Percentiles rank a stretch among this genome's conserved stretches.
Evolutionary conservation across 2,329 filamentous ascomycete species (phyloP).

Genomic region (Arachnomyces sp.): DNA sequence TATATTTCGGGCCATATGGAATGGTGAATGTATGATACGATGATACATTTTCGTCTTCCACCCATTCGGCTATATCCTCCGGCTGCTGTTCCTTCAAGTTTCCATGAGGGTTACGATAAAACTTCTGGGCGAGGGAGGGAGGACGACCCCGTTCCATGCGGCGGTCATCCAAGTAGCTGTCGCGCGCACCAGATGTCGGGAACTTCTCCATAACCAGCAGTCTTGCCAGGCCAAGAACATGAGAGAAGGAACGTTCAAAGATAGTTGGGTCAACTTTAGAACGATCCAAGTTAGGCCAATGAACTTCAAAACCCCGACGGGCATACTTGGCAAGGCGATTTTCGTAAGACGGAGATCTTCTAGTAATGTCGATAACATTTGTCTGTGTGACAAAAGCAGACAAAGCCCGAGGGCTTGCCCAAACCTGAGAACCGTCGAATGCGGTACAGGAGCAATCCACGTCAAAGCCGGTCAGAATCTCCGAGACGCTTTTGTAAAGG

Average conservation of each 20-base stretch:
- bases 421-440: slow-evolving; percentile 74
- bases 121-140: slow-evolving; percentile 38
- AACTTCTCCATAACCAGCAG: slow-evolving; percentile 72
- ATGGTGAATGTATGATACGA: slow-evolving; percentile 64
- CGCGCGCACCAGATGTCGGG: slow-evolving; percentile 59
- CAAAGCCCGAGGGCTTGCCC: slow-evolving; percentile 65
- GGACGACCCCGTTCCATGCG: slow-evolving; percentile 66
- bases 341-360: slow-evolving; percentile 79
- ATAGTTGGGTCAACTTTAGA: slow-evolving; percentile 76
- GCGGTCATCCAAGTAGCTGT: slow-evolving; percentile 61
- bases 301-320: slow-evolving; percentile 74
- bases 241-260: slow-evolving; percentile 69
- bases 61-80: slow-evolving; percentile 78
- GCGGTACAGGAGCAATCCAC: slow-evolving; percentile 77
- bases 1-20: slow-evolving; percentile 23
- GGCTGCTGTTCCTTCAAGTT: slow-evolving; percentile 72
- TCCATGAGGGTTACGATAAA: slow-evolving; percentile 42
- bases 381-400: slow-evolving; percentile 72
- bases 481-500: slow-evolving; percentile 73
- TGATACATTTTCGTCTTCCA: slow-evolving; percentile 65
- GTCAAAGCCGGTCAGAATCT: slow-evolving; percentile 82
- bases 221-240: slow-evolving; percentile 68
- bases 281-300: slow-evolving; percentile 67
- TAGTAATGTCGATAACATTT: slow-evolving; percentile 69
- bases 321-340: slow-evolving; percentile 81